Evolutionary conservation across 306 rosid genomes (phyloP).

Genomic region (Medicago arabica): DNA sequence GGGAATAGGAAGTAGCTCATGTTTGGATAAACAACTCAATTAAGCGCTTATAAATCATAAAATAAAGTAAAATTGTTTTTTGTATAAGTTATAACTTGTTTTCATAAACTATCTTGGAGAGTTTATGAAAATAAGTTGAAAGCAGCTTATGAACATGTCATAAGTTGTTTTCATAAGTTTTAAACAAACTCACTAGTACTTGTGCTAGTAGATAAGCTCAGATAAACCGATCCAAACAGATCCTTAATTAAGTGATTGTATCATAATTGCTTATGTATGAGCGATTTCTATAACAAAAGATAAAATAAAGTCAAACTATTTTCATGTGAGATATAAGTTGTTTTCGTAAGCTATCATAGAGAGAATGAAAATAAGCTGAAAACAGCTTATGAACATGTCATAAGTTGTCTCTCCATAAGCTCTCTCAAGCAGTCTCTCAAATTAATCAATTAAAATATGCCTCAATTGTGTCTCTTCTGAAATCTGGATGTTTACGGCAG

Average conservation of each 20-base stretch:
- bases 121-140: not conserved
- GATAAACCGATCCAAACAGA: not conserved
- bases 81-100: not conserved
- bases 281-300: too few species aligned
- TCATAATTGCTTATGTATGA: too few species aligned
- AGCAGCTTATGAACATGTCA: too few species aligned
- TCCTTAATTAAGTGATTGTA: too few species aligned
- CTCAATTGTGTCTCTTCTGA: not conserved
- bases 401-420: conserved; percentile 8
- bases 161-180: too few species aligned
- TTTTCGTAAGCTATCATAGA: too few species aligned
- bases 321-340: too few species aligned
- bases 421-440: not conserved
- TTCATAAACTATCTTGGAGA: not conserved
- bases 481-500: conserved; percentile 28
- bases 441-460: too few species aligned
- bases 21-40: not conserved
- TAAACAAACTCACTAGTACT: not conserved
- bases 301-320: too few species aligned
- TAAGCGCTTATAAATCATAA: not conserved
- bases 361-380: too few species aligned
- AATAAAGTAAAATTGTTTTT: not conserved
- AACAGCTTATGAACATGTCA: not conserved
- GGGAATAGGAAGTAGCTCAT: conserved; percentile 13
- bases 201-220: not conserved